Evolutionary conservation across 768 basidiomycete genomes (phyloP).

Genomic region (Cubamyces lactineus): DNA sequence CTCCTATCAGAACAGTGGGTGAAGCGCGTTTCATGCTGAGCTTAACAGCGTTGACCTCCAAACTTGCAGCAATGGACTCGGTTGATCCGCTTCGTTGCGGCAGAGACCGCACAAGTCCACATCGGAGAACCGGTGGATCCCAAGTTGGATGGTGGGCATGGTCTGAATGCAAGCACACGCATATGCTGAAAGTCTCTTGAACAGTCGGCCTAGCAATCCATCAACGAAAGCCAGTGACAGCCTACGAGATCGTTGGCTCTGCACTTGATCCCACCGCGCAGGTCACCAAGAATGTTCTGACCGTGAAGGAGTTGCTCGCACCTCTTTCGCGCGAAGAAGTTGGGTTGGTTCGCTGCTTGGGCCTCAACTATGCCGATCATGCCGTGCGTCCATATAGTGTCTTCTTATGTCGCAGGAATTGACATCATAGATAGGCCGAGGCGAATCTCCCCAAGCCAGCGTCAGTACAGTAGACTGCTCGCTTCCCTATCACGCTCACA

Average conservation of each 20-base stretch:
- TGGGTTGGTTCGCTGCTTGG: conserved; percentile 71
- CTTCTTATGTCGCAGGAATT: neutral
- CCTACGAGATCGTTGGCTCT: conserved; percentile 72
- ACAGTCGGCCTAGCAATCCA: conserved; percentile 61
- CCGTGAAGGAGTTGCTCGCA: conserved; percentile 69
- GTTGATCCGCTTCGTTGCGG: conserved; percentile 80
- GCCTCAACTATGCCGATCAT: conserved; percentile 85
- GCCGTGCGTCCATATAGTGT: conserved; percentile 50
- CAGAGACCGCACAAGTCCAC: conserved; percentile 73
- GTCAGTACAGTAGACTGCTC: conserved; percentile 45
- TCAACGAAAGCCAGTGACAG: conserved; percentile 59
- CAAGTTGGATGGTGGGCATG: conserved; percentile 56
- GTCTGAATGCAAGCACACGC: neutral
- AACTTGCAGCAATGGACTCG: conserved; percentile 68
- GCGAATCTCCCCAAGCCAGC: conserved; percentile 63
- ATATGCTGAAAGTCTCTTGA: neutral
- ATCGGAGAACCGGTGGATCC: conserved; percentile 77
- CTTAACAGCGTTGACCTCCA: neutral
- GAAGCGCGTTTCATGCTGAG: neutral
- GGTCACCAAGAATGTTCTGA: conserved; percentile 64
- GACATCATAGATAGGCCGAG: conserved; percentile 52
- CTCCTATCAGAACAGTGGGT: conserved; percentile 60
- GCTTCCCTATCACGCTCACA: conserved; percentile 51
- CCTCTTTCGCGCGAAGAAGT: conserved; percentile 71
- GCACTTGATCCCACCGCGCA: conserved; percentile 67